These are phyloP conservation scores for sweet orange (Citrus sinensis) DNA, from an alignment of 345 rosid genomes.

Conservation along the genomic window DNA sequence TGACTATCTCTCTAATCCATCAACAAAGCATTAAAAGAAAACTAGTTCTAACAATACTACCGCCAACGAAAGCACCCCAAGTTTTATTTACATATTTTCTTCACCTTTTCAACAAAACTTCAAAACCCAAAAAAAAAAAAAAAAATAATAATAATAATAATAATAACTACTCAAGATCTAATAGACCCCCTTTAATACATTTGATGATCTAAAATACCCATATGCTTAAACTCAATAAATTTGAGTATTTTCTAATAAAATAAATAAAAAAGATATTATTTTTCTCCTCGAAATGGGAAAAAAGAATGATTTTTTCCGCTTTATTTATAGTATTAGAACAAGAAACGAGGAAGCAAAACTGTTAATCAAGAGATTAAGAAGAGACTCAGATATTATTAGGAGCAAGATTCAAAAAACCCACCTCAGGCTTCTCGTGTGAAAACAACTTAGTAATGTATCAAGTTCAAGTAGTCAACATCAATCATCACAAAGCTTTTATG, in stretches of 20 bases:
- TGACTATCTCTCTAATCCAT: conserved; percentile 22
- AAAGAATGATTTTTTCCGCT: neutral
- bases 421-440: conserved; percentile 16
- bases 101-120: neutral
- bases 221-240: conserved; percentile 8
- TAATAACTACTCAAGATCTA: conserved; percentile 17
- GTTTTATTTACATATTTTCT: neutral
- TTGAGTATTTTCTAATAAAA: neutral
- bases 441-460: neutral
- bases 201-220: conserved; percentile 30
- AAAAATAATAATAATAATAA: neutral
- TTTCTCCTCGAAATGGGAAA: no score
- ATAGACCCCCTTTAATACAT: conserved; percentile 8
- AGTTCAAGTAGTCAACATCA: neutral
- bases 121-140: neutral
- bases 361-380: neutral
- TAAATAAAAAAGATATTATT: no score
- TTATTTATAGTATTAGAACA: neutral
- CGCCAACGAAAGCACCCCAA: neutral
- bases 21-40: neutral
- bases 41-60: neutral
- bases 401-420: conserved; percentile 8
- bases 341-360: neutral
- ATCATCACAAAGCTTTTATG: no score
- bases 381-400: neutral